Evolutionary conservation across 2,329 filamentous ascomycete genomes (phyloP).

Genomic region (Talaromyces sp.): DNA sequence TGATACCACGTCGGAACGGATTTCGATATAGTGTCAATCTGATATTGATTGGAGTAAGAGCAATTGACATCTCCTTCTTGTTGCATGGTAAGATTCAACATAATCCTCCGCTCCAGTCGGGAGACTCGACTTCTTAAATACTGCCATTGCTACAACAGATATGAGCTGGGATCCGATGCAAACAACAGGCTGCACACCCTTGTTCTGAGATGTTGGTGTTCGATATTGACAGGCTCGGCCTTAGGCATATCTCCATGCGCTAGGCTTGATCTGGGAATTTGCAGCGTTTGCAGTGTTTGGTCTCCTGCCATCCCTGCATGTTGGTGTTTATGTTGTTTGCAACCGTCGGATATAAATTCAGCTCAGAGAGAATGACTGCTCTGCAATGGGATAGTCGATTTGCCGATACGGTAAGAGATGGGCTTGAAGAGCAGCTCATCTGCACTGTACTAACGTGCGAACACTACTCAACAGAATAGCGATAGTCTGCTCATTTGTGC

Average conservation of each 20-base stretch:
- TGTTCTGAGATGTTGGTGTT: background rate
- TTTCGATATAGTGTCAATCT: background rate
- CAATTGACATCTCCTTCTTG: background rate
- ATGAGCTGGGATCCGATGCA: background rate
- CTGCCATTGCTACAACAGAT: background rate
- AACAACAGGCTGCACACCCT: background rate
- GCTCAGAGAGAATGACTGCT: no score
- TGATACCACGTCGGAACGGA: background rate
- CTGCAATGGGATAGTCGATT: no score
- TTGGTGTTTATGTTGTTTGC: background rate
- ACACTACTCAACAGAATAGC: no score
- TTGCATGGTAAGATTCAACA: background rate
- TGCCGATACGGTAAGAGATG: background rate
- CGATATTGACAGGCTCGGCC: background rate
- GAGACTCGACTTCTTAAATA: background rate
- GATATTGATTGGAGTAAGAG: background rate
- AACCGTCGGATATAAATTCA: no score
- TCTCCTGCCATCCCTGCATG: background rate
- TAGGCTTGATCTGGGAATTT: background rate
- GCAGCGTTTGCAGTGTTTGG: slow-evolving; percentile 9
- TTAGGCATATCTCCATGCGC: background rate
- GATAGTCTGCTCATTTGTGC: no score
- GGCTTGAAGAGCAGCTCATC: no score
- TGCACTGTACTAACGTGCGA: no score
- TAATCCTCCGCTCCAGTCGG: background rate